Evolutionary conservation across 106 monocot genomes (phyloP).

Genomic region (Dioscorea dumetorum): DNA sequence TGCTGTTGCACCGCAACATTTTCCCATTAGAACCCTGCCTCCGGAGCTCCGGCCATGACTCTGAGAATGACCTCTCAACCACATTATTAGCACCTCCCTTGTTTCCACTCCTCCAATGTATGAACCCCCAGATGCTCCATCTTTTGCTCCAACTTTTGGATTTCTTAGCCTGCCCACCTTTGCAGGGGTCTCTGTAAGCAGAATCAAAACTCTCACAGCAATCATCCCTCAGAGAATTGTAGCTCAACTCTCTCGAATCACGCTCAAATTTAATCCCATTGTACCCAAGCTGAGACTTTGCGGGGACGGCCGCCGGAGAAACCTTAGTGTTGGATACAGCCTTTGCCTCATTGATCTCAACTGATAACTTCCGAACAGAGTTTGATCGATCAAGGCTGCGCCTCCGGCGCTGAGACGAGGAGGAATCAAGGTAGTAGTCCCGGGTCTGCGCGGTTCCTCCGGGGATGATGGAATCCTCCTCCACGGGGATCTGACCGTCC

Average conservation of each 20-base stretch:
- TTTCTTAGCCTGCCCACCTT: conserved; percentile 34
- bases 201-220: conserved; percentile 63
- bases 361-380: conserved; percentile 34
- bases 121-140: conserved; percentile 77
- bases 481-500: conserved; percentile 84
- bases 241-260: conserved; percentile 36
- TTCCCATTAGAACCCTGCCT: conserved; percentile 19
- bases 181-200: conserved; percentile 20
- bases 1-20: conserved; percentile 49
- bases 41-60: conserved; percentile 45
- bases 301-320: conserved; percentile 39
- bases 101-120: conserved; percentile 35
- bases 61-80: conserved; percentile 42
- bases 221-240: conserved; percentile 36
- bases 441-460: conserved; percentile 62
- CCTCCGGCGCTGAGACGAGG: conserved; percentile 42
- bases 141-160: conserved; percentile 67
- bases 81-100: conserved; percentile 16
- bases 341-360: conserved; percentile 24
- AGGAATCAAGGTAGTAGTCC: conserved; percentile 70
- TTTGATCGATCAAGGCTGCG: conserved; percentile 67
- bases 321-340: conserved; percentile 26
- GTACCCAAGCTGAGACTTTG: conserved; percentile 36
- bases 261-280: conserved; percentile 29
- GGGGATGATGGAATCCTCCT: conserved; percentile 53